Evolutionary conservation across 2,329 filamentous ascomycete species (phyloP).

Genomic region (Didymella pinodella): DNA sequence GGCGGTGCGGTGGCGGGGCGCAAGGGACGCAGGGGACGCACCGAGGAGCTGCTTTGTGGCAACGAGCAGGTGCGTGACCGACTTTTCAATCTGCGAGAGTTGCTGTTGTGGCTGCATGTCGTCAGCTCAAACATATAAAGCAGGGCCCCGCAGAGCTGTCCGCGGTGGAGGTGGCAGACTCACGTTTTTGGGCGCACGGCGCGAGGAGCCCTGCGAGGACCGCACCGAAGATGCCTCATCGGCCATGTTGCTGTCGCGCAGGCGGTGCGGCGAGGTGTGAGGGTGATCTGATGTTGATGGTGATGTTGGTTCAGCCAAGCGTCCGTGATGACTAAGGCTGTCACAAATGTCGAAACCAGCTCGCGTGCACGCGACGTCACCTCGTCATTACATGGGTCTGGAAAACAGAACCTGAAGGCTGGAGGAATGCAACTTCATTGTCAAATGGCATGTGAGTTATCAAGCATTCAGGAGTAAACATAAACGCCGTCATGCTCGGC

Average conservation of each 20-base stretch:
- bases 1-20: slow-evolving; percentile 10
- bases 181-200: slow-evolving; percentile 49
- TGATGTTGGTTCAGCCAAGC: neutral
- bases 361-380: neutral
- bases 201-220: slow-evolving; percentile 58
- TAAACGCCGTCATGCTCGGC: neutral
- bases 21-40: slow-evolving; percentile 24
- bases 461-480: neutral
- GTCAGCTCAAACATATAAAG: neutral
- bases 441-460: neutral
- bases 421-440: neutral
- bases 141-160: slow-evolving; percentile 2
- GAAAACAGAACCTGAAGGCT: neutral
- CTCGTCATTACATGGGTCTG: neutral
- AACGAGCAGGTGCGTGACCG: slow-evolving; percentile 88
- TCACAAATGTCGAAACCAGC: neutral
- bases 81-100: slow-evolving; percentile 98
- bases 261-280: slow-evolving; percentile 4
- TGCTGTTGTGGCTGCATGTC: slow-evolving; percentile 69
- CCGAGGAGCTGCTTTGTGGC: slow-evolving; percentile 92
- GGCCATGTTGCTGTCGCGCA: slow-evolving; percentile 28
- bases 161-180: slow-evolving; percentile 24
- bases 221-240: slow-evolving; percentile 39
- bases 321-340: neutral
- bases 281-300: neutral